Evolutionary conservation across 306 rosid species (phyloP).

Genomic region (Cucumis cinereus): DNA sequence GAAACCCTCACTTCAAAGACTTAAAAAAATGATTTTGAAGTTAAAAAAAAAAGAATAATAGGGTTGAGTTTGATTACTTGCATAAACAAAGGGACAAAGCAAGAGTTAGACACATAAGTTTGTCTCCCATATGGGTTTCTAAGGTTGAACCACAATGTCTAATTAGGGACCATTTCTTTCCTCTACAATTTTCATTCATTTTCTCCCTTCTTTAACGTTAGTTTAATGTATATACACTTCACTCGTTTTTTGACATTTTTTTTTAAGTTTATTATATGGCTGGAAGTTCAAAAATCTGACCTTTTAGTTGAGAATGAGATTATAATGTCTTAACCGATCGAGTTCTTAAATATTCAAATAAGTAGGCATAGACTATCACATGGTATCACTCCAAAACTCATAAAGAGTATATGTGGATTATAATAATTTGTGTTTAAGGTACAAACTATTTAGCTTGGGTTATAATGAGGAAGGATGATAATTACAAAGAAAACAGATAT

Average conservation of each 20-base stretch:
- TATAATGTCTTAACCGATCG: not conserved
- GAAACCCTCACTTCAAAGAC: constrained; percentile 7
- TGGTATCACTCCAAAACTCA: no score
- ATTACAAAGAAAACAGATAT: no score
- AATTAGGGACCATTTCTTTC: not conserved
- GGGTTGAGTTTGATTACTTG: constrained; percentile 2
- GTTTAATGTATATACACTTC: no score
- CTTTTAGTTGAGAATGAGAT: no score
- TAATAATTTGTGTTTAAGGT: no score
- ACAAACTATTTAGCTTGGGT: no score
- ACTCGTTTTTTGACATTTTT: not conserved
- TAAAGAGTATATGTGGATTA: no score
- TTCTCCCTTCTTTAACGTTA: not conserved
- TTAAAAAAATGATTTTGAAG: not conserved
- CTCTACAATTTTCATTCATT: not conserved
- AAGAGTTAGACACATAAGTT: constrained; percentile 9
- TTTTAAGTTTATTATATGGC: no score
- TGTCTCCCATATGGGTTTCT: constrained; percentile 25
- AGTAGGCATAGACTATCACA: no score
- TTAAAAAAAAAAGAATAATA: not conserved
- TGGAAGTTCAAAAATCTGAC: no score
- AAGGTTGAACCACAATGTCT: constrained; percentile 10
- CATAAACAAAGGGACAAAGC: constrained; percentile 29
- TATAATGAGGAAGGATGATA: no score
- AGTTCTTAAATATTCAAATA: not conserved